phyloP scores from a whole-genome alignment of 78 protist species.

The Pelomyxa schiedti region DNA sequence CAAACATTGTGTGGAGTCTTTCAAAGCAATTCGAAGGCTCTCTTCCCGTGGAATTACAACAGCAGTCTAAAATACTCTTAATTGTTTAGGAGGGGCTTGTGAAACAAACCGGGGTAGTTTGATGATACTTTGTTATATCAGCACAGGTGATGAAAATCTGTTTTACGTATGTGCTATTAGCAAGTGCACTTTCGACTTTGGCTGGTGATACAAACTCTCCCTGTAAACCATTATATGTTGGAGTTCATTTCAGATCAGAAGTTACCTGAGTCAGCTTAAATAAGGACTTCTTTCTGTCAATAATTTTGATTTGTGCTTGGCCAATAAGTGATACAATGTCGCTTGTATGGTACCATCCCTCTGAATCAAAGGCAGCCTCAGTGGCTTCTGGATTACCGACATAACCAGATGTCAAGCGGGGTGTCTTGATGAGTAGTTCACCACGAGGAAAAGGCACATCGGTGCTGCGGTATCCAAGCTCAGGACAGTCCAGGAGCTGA shows the following conservation, averaged over 20 bases:
- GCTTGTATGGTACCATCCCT: background rate
- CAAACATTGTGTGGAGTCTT: too few species aligned
- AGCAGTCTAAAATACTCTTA: too few species aligned
- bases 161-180: background rate
- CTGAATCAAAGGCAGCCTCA: background rate
- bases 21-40: too few species aligned
- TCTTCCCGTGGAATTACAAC: too few species aligned
- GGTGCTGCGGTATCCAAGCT: background rate
- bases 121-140: background rate
- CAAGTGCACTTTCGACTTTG: background rate
- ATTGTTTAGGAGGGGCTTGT: too few species aligned
- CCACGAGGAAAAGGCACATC: conserved; percentile 20
- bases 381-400: background rate
- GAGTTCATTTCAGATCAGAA: too few species aligned
- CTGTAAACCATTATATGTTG: too few species aligned
- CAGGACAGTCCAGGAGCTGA: conserved; percentile 1
- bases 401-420: background rate
- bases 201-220: conserved; percentile 24
- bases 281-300: background rate
- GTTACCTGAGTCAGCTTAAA: conserved; percentile 13
- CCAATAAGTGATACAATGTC: conserved; percentile 4
- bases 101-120: too few species aligned
- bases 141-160: background rate
- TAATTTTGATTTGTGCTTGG: background rate
- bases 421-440: background rate